Conservation (phyloP, 768 basidiomycete genomes). For the Saitozyma sp. region DNA sequence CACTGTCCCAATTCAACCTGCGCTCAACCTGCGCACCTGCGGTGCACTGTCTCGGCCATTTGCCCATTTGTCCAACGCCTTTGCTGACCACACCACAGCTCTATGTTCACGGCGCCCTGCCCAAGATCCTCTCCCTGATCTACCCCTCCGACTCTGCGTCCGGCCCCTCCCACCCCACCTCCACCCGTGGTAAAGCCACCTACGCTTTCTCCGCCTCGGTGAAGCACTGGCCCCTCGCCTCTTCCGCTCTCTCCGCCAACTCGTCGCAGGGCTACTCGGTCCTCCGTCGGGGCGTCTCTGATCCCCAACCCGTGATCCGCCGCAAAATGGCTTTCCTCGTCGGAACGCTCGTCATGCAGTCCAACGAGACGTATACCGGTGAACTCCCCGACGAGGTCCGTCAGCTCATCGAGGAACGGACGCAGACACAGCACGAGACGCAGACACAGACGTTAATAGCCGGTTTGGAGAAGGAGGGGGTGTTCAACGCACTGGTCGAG, state of each 20-base stretch:
- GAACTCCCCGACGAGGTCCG: conserved; percentile 37
- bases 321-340: conserved; percentile 52
- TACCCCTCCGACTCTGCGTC: conserved; percentile 30
- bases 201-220: conserved; percentile 51
- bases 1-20: too few species aligned
- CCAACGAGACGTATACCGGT: conserved; percentile 27
- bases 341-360: conserved; percentile 44
- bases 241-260: conserved; percentile 33
- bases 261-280: conserved; percentile 39
- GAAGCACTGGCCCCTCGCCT: conserved; percentile 51
- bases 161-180: conserved; percentile 21
- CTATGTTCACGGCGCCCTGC: conserved; percentile 42
- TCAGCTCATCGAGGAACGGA: conserved; percentile 26
- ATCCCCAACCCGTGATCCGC: conserved; percentile 41
- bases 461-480: conserved; percentile 26
- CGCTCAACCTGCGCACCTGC: too few species aligned
- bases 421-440: conserved; percentile 7
- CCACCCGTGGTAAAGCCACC: conserved; percentile 48
- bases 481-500: conserved; percentile 18
- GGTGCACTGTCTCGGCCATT: too few species aligned
- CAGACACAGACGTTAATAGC: conserved; percentile 17
- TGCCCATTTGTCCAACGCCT: too few species aligned
- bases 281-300: conserved; percentile 37
- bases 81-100: conserved; percentile 29
- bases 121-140: conserved; percentile 43